Evolutionary conservation across 495 filamentous ascomycete genomes (phyloP).

Genomic region (Penicillium ochrochloron): DNA sequence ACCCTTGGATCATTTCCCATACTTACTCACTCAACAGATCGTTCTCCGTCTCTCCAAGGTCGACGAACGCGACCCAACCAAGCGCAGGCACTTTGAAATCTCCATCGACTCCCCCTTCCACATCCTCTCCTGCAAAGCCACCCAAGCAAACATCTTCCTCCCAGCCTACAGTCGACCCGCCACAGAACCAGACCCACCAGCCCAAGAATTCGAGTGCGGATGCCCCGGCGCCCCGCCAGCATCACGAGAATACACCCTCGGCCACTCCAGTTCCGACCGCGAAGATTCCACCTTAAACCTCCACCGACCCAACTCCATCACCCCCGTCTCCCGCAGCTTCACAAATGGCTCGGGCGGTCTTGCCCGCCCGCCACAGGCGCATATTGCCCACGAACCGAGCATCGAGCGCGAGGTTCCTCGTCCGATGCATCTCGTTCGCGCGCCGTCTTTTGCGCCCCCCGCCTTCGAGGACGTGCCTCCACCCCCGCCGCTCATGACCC

Average conservation of each 20-base stretch:
- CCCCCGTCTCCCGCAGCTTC: slow-evolving; percentile 48
- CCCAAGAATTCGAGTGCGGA: slow-evolving; percentile 68
- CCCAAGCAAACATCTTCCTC: slow-evolving; percentile 85
- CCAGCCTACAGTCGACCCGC: slow-evolving; percentile 79
- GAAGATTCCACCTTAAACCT: slow-evolving; percentile 30
- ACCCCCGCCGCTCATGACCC: slow-evolving; percentile 82
- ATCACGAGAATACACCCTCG: slow-evolving; percentile 43
- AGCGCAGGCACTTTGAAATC: slow-evolving; percentile 95
- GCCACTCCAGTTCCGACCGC: slow-evolving; percentile 39
- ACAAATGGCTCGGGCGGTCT: slow-evolving; percentile 52
- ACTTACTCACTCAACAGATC: slow-evolving; percentile 60
- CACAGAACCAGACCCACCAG: slow-evolving; percentile 47
- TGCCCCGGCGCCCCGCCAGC: slow-evolving; percentile 68
- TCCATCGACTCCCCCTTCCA: slow-evolving; percentile 98
- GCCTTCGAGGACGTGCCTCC: slow-evolving; percentile 86
- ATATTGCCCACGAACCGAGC: slow-evolving; percentile 50
- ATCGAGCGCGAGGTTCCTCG: slow-evolving; percentile 43
- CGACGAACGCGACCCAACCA: slow-evolving; percentile 78
- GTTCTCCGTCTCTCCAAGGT: slow-evolving; percentile 92
- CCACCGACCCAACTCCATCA: slow-evolving; percentile 22
- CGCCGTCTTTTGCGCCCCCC: slow-evolving; percentile 87
- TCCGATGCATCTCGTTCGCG: slow-evolving; percentile 89
- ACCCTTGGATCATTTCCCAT: background rate
- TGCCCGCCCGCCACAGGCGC: slow-evolving; percentile 52
- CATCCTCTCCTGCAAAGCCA: slow-evolving; percentile 91